Evolutionary conservation across 164 flowering plant genomes (phyloP), one percentile per base, ranked within the genome.

Genomic region (Taxillus chinensis): DNA sequence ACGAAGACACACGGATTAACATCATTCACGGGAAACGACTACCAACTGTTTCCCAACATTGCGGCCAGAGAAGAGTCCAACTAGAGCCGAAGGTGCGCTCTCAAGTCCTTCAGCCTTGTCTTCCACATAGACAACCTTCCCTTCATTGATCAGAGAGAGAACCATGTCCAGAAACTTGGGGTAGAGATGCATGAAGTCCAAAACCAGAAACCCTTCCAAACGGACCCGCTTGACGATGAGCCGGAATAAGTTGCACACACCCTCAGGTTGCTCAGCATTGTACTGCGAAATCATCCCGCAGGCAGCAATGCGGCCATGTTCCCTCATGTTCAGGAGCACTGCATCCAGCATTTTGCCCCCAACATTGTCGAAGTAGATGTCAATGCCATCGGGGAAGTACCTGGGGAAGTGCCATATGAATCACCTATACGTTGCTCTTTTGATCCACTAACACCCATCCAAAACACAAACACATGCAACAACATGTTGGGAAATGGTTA

Each of bases 1-100:
- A 27, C 9, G 9, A 57, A 39, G 27, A 0, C 27, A n/a, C n/a
- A n/a, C 27, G 27, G 27, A n/a, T n/a, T n/a, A 2, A 27, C 27
- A 61, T 62, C 71, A 68, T 8, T 62, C 62, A 41, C 12, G 41
- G 38, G 74, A 56, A 12, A 77, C 27, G 2, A 52, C 61, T 37
- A 78, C 77, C 5, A 75, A 63, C 59, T 75, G 74, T 57, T 78
- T 75, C 5, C 82, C 82, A 13, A 74, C 68, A 65, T 78, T 77
- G 12, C 70, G 67, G n/a, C 81, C 78, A 1, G 61, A 48, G 66
- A 70, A 75, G 53, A 75, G 72, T 4, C 78, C 78, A 42, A 75
- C 41, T 15, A 75, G 55, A 62, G 78, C 78, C 39, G 69, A 38
- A 12, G 78, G 78, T 6, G 72, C 78, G 27, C 54, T 64, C 50